These are phyloP conservation scores for Neurospora sp. DNA, from an alignment of 495 filamentous ascomycete genomes.

Conservation along the genomic window DNA sequence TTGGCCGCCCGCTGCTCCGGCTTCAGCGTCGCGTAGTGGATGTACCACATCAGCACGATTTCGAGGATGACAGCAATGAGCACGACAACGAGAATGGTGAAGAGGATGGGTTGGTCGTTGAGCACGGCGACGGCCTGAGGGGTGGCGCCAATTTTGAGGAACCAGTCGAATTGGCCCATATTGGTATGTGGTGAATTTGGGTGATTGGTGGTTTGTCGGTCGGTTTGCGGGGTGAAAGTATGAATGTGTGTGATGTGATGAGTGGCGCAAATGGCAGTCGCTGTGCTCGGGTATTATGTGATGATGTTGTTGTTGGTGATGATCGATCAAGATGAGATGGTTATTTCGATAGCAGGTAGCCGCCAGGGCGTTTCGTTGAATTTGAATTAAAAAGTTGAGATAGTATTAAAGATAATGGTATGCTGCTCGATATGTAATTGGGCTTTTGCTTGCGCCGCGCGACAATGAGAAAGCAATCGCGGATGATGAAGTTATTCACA, in stretches of 20 bases:
- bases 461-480: background rate
- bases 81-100: slow-evolving; percentile 39
- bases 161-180: slow-evolving; percentile 41
- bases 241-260: background rate
- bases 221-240: background rate
- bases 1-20: slow-evolving; percentile 41
- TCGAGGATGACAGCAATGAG: slow-evolving; percentile 34
- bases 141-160: slow-evolving; percentile 36
- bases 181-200: background rate
- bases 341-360: background rate
- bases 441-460: background rate
- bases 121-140: slow-evolving; percentile 38
- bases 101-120: slow-evolving; percentile 43
- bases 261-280: background rate
- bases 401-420: background rate
- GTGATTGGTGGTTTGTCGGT: background rate
- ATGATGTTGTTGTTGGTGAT: background rate
- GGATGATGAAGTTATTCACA: background rate
- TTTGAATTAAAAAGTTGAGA: background rate
- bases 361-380: background rate
- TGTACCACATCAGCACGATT: slow-evolving; percentile 35
- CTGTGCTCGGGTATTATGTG: background rate
- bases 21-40: slow-evolving; percentile 42
- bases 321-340: background rate
- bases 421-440: background rate